A percentile compares a stretch with the other conserved stretches of the same genome.
These are phyloP conservation scores for Massariosphaeria phaeospora DNA, from an alignment of 495 filamentous ascomycete genomes.

Conservation along the genomic window DNA sequence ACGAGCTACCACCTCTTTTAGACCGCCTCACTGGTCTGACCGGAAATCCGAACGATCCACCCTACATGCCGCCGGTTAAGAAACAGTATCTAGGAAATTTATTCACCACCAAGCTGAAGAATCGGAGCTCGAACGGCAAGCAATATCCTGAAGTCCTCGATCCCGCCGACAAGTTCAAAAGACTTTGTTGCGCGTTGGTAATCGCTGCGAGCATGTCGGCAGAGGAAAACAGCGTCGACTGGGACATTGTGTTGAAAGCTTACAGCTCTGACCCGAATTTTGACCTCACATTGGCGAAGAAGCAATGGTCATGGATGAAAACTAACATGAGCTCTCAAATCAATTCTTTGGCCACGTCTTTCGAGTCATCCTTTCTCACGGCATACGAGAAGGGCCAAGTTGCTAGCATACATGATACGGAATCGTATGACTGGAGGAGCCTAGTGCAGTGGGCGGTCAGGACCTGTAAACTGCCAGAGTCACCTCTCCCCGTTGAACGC, in stretches of 20 bases:
- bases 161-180: conserved; percentile 11
- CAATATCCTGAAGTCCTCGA: background rate
- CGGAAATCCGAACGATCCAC: conserved; percentile 22
- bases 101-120: background rate
- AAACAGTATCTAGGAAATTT: conserved; percentile 10
- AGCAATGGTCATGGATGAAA: conserved; percentile 55
- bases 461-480: conserved; percentile 30
- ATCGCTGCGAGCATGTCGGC: conserved; percentile 72
- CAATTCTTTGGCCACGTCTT: conserved; percentile 65
- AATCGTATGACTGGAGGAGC: conserved; percentile 69
- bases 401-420: conserved; percentile 60
- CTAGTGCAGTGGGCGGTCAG: conserved; percentile 68
- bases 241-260: conserved; percentile 61
- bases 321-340: conserved; percentile 58
- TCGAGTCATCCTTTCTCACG: conserved; percentile 67
- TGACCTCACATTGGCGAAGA: conserved; percentile 29
- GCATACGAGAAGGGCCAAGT: conserved; percentile 69
- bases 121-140: background rate
- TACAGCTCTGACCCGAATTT: conserved; percentile 50
- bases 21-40: conserved; percentile 24
- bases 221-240: conserved; percentile 62
- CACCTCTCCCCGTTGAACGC: conserved; percentile 24
- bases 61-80: background rate
- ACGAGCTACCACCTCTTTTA: conserved; percentile 8
- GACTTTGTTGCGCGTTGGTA: conserved; percentile 36